These are phyloP conservation scores for Anethum foeniculum DNA, from an alignment of 140 eudicot genomes.

Conservation along the genomic window DNA sequence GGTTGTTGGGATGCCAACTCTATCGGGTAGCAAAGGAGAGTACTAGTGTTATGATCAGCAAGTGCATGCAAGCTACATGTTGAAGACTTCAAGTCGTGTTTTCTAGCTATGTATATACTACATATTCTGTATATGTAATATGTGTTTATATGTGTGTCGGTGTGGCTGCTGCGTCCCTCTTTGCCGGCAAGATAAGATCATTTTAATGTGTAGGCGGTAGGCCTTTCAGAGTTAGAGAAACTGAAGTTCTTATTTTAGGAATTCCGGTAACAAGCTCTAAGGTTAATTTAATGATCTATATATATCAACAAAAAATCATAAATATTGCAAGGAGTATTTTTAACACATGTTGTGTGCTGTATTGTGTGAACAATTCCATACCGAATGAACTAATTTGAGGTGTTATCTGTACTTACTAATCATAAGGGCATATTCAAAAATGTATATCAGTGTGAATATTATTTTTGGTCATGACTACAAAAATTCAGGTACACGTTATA, in stretches of 20 bases:
- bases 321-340: not conserved
- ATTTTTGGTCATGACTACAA: too few relatives aligned
- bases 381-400: not conserved
- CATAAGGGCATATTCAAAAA: not conserved
- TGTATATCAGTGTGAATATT: too few relatives aligned
- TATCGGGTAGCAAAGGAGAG: not conserved
- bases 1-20: slow-evolving; percentile 3
- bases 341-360: not conserved
- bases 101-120: not conserved
- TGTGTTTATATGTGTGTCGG: not conserved
- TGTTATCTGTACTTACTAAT: not conserved
- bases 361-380: not conserved
- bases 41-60: not conserved
- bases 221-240: not conserved
- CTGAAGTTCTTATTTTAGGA: not conserved
- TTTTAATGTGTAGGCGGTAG: not conserved
- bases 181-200: not conserved
- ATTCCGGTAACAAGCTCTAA: not conserved
- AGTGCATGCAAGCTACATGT: not conserved
- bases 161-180: not conserved
- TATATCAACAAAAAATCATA: too few relatives aligned
- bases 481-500: too few relatives aligned
- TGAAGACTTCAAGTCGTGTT: not conserved
- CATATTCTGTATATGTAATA: not conserved
- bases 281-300: not conserved